Evolutionary conservation across 2,329 filamentous ascomycete genomes (phyloP).

Genomic region (Aureobasidium musti): DNA sequence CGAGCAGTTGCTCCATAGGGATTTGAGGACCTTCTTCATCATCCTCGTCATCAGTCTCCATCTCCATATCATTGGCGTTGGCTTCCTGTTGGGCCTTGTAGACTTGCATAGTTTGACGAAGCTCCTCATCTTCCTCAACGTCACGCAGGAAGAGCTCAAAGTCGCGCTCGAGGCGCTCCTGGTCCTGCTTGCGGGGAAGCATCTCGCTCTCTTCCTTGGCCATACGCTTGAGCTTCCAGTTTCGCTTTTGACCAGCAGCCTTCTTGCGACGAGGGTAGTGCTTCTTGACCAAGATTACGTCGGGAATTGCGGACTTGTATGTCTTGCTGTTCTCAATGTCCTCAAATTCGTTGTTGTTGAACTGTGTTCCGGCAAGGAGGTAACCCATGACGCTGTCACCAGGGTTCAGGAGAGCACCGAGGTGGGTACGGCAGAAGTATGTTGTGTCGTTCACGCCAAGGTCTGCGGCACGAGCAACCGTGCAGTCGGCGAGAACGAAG

Average conservation of each 20-base stretch:
- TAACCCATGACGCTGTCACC: conserved; percentile 97
- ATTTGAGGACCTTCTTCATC: conserved; percentile 56
- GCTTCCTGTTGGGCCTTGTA: conserved; percentile 69
- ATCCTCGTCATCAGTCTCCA: conserved; percentile 52
- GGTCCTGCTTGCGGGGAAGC: conserved; percentile 81
- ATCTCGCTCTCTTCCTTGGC: conserved; percentile 84
- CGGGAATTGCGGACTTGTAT: conserved; percentile 78
- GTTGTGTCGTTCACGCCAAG: conserved; percentile 82
- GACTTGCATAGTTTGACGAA: conserved; percentile 78
- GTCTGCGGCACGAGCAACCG: conserved; percentile 82
- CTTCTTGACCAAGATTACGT: conserved; percentile 96
- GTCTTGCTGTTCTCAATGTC: conserved; percentile 75
- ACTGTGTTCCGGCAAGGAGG: conserved; percentile 82
- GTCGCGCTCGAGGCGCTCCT: conserved; percentile 84
- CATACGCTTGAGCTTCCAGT: conserved; percentile 97
- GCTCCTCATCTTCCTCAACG: conserved; percentile 91
- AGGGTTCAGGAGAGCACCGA: conserved; percentile 79
- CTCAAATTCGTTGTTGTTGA: conserved; percentile 86
- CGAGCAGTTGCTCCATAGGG: conserved; percentile 65
- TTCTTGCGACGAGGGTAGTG: conserved; percentile 86
- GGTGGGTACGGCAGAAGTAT: conserved; percentile 87
- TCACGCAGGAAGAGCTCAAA: conserved; percentile 97
- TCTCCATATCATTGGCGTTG: conserved; percentile 58
- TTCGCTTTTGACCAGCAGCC: conserved; percentile 55
- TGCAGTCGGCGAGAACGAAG: conserved; percentile 82